Evolutionary conservation across 208 protist species (phyloP).

Genomic region (Wallacemonas collosoma): DNA sequence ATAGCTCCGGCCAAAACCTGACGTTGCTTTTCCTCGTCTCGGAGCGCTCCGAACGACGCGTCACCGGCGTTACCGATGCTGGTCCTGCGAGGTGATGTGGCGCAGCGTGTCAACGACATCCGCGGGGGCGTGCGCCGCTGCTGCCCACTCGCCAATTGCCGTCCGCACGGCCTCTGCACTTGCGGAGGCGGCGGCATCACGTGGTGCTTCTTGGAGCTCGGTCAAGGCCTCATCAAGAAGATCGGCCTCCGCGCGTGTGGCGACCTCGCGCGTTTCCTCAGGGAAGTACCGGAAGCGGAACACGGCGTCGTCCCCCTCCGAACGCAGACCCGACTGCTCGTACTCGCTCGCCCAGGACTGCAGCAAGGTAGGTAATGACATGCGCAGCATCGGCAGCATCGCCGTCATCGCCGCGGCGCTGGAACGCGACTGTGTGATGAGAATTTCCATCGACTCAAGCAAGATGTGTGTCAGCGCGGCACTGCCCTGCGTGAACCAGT

Average conservation of each 20-base stretch:
- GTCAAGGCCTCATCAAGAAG: constrained; percentile 30
- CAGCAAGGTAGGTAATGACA: constrained; percentile 22
- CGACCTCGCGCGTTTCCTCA: background rate
- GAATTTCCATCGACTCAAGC: background rate
- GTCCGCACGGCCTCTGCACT: background rate
- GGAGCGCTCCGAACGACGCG: background rate
- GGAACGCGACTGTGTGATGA: background rate
- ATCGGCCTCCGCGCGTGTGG: constrained; percentile 16
- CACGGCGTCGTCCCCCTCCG: constrained; percentile 16
- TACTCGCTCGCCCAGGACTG: constrained; percentile 29
- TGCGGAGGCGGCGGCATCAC: background rate
- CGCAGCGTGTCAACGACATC: background rate
- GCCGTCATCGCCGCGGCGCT: constrained; percentile 2
- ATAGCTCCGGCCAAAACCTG: background rate
- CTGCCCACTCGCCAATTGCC: constrained; percentile 8
- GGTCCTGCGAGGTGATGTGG: background rate
- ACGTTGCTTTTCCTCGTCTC: background rate
- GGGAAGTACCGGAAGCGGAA: constrained; percentile 18
- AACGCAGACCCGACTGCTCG: constrained; percentile 18
- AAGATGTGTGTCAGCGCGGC: constrained; percentile 7
- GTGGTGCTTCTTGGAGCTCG: constrained; percentile 22
- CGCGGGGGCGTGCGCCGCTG: constrained; percentile 7
- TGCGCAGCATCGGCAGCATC: constrained; percentile 16
- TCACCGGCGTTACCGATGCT: background rate
- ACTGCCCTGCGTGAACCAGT: constrained; percentile 13